Percentiles rank a stretch among this genome's conserved stretches.
Evolutionary conservation across 1,284 basidiomycete species (phyloP).

Genomic region (Puccinia polysora): DNA sequence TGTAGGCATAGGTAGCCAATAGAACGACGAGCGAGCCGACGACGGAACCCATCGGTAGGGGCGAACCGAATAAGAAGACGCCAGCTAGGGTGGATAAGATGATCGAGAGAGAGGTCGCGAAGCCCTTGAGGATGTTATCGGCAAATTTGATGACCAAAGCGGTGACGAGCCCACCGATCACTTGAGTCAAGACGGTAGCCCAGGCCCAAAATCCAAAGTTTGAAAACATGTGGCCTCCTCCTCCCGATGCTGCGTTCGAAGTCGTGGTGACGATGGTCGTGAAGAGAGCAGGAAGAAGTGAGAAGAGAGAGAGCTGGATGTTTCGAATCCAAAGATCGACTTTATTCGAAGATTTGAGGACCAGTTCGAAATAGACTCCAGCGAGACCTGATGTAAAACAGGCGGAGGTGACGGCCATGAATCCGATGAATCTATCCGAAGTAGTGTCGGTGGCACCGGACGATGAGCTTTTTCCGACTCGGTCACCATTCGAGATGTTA

Average conservation of each 20-base stretch:
- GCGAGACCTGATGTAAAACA: conserved; percentile 95
- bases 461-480: neutral
- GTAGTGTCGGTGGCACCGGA: conserved; percentile 21
- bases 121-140: conserved; percentile 59
- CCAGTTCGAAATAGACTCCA: conserved; percentile 97
- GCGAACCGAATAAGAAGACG: conserved; percentile 78
- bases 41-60: conserved; percentile 75
- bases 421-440: conserved; percentile 65
- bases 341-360: conserved; percentile 52
- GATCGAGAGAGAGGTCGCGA: conserved; percentile 86
- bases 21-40: conserved; percentile 76
- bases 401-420: conserved; percentile 76
- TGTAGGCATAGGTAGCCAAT: conserved; percentile 82
- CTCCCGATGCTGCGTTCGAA: conserved; percentile 53
- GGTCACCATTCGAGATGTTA: conserved; percentile 46
- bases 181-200: conserved; percentile 81
- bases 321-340: conserved; percentile 92
- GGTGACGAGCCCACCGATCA: conserved; percentile 84
- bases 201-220: conserved; percentile 86
- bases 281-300: conserved; percentile 78
- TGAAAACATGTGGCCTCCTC: no score
- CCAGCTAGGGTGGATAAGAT: conserved; percentile 87
- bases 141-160: conserved; percentile 62
- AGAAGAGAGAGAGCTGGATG: conserved; percentile 90
- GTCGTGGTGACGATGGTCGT: conserved; percentile 63